Conservation (phyloP, 768 basidiomycete species). For the Mycena epipterygia region DNA sequence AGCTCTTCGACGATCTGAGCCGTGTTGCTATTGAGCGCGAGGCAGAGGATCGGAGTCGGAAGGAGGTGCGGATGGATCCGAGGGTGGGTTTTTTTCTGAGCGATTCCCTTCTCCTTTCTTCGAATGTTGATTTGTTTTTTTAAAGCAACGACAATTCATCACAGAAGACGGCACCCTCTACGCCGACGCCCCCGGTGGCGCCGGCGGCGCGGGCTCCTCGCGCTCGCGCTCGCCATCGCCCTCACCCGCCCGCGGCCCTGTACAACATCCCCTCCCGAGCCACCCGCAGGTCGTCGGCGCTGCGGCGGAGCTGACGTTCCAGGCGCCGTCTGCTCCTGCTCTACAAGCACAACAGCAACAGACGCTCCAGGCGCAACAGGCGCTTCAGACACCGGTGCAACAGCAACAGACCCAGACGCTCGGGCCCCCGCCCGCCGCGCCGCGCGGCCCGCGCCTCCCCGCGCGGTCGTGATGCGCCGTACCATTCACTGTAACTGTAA, state of each 20-base stretch:
- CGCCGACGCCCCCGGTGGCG: conserved; percentile 48
- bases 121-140: background rate
- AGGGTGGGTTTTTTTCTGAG: too few species aligned
- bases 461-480: too few species aligned
- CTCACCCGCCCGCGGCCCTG: conserved; percentile 37
- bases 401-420: conserved; percentile 50
- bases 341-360: too few species aligned
- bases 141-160: conserved; percentile 51
- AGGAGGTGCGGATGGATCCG: conserved; percentile 59
- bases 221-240: conserved; percentile 58
- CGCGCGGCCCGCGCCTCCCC: conserved; percentile 80
- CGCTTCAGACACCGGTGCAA: background rate
- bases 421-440: conserved; percentile 76
- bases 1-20: conserved; percentile 21
- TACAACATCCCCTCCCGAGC: conserved; percentile 9
- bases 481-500: too few species aligned
- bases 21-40: too few species aligned
- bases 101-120: background rate
- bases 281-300: conserved; percentile 15
- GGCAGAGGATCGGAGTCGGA: conserved; percentile 17
- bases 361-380: too few species aligned
- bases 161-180: conserved; percentile 51
- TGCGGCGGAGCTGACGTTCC: conserved; percentile 5
- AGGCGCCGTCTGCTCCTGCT: background rate
- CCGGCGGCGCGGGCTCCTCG: conserved; percentile 41